These are phyloP conservation scores for Chlorella sp. DNA, from an alignment of 139 green algal genomes.

Conservation along the genomic window DNA sequence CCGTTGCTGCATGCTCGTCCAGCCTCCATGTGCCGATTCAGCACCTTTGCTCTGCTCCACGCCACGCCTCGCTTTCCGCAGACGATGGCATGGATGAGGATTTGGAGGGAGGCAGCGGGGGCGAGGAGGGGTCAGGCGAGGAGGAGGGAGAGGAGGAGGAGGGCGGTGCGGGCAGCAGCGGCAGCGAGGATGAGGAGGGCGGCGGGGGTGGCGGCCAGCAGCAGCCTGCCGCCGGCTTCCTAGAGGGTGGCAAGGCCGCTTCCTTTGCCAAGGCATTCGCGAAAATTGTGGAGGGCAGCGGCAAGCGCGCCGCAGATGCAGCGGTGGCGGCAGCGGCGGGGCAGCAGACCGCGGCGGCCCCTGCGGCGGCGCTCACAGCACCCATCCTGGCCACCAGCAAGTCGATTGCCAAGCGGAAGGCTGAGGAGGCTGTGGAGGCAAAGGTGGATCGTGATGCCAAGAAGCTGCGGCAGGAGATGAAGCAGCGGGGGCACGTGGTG, in stretches of 20 bases:
- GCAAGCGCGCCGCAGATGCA: not conserved
- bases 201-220: slow-evolving; percentile 9
- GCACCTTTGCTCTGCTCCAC: not conserved
- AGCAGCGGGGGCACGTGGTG: slow-evolving; percentile 67
- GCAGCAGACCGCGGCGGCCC: slow-evolving; percentile 23
- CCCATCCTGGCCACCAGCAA: slow-evolving; percentile 60
- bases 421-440: slow-evolving; percentile 61
- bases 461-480: slow-evolving; percentile 67
- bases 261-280: slow-evolving; percentile 81
- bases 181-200: slow-evolving; percentile 1
- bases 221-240: slow-evolving; percentile 40
- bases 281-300: slow-evolving; percentile 61
- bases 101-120: not conserved
- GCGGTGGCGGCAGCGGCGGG: slow-evolving; percentile 4
- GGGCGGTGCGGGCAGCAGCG: slow-evolving; percentile 10
- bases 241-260: slow-evolving; percentile 64
- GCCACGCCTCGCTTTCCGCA: not conserved
- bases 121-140: not conserved
- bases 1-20: not conserved
- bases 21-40: not conserved
- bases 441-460: slow-evolving; percentile 53
- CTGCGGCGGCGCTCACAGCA: not conserved
- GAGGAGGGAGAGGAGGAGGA: slow-evolving; percentile 25
- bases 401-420: slow-evolving; percentile 64
- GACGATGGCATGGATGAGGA: slow-evolving; percentile 38